Evolutionary conservation across 345 rosid species (phyloP).

Genomic region (Conringia planisiliqua): DNA sequence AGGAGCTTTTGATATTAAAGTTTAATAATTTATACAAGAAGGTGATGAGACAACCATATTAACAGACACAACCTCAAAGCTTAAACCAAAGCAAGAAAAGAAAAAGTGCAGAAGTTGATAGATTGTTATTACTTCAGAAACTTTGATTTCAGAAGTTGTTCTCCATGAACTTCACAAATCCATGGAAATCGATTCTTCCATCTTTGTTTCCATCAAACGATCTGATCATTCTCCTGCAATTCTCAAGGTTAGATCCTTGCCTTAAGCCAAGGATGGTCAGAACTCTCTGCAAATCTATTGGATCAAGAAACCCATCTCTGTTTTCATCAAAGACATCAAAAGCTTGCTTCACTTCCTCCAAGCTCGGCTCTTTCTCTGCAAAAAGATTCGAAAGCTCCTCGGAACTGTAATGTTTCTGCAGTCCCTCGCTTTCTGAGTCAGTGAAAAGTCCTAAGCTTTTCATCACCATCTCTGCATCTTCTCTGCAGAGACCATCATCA

Average conservation of each 20-base stretch:
- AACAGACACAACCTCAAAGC: conserved; percentile 20
- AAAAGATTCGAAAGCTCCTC: conserved; percentile 52
- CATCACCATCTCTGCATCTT: conserved; percentile 72
- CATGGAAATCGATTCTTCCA: conserved; percentile 62
- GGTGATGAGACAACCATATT: conserved; percentile 13
- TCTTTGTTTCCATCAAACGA: conserved; percentile 55
- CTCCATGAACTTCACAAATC: conserved; percentile 76
- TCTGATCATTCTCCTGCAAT: conserved; percentile 64
- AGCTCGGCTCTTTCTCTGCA: conserved; percentile 75
- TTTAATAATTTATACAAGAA: background rate
- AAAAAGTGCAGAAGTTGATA: background rate
- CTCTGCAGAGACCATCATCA: conserved; percentile 35
- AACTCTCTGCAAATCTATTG: conserved; percentile 68
- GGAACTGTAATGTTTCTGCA: conserved; percentile 33
- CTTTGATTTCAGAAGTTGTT: conserved; percentile 35
- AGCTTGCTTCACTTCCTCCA: conserved; percentile 70
- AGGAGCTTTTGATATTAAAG: conserved; percentile 9
- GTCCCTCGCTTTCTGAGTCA: conserved; percentile 41
- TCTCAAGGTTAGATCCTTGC: conserved; percentile 43
- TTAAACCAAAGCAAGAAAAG: background rate
- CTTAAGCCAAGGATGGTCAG: conserved; percentile 47
- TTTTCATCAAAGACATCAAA: conserved; percentile 80
- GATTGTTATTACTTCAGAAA: background rate
- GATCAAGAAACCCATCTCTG: conserved; percentile 73
- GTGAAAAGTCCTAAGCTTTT: conserved; percentile 46